Evolutionary conservation across 306 rosid species (phyloP), one percentile per base, ranked within the genome.

Genomic region (Crataegus laevigata): DNA sequence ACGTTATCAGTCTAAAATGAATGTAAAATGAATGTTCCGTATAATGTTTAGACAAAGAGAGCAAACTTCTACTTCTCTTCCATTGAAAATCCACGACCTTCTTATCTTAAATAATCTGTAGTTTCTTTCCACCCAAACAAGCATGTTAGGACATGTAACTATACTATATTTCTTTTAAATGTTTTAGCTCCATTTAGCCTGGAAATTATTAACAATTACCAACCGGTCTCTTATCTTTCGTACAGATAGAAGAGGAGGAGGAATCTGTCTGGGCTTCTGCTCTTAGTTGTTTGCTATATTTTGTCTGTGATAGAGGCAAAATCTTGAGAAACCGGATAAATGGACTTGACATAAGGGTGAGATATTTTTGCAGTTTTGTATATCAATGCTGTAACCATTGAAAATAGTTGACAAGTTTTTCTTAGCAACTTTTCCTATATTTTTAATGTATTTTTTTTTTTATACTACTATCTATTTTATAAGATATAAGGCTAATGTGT

Each of bases 201-300:
- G 32, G 69, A 12, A 32, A 18, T 34, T 43, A 24, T 77, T 72
- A 70, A 57, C 43, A 14, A 68, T 76, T 65, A 54, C 73, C 66
- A 29, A 17, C 22, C 72, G 61, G 43, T 43, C 66, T 79, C 60
- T 73, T 66, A 75, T 63, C 29, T 57, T 68, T 82, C 51, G 47
- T 81, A 54, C 90, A 96, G 99, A 85, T 78, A 69, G 96, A 92
- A 85, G 99, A 96, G 87, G 85, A 75, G 81, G 99, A 92, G 80
- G 99, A 96, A 82, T 84, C 96, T 63, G 96, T 96, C 69, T 92
- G 99, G 99, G 96, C 99, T 79, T 92, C 98, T 85, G 99, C 97
- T 47, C 89, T 96, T 45, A 96, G 99, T 90, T 96, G 99, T 87
- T 81, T 96, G 86, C 92, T 96, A 36, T 96, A 96, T 90, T 96